Evolutionary conservation across 129 eudicot genomes (phyloP).

Genomic region (Tanacetum coccineum): DNA sequence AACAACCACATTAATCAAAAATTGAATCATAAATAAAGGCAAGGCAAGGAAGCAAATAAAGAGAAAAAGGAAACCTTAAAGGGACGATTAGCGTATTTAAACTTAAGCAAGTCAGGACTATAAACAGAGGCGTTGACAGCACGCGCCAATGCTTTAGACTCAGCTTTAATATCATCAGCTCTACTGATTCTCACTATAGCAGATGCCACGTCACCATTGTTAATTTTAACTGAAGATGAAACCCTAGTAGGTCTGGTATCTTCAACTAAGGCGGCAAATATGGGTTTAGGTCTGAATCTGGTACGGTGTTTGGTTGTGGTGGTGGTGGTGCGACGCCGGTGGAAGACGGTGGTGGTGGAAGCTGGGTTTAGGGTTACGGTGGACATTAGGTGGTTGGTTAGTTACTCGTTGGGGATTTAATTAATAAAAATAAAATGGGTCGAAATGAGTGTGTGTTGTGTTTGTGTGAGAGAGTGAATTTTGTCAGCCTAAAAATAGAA

Average conservation of each 20-base stretch:
- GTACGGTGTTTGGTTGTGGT: conserved; percentile 23
- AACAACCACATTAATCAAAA: conserved; percentile 8
- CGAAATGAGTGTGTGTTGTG: too few relatives aligned
- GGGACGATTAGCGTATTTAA: conserved; percentile 75
- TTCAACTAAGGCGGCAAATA: conserved; percentile 45
- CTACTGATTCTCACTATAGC: conserved; percentile 44
- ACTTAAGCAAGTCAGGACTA: conserved; percentile 54
- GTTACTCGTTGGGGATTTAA: conserved; percentile 3
- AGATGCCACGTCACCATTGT: conserved; percentile 16
- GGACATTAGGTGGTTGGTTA: conserved; percentile 13
- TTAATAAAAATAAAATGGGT: neutral
- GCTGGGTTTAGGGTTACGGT: conserved; percentile 20
- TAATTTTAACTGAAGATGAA: conserved; percentile 33
- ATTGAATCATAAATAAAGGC: too few relatives aligned
- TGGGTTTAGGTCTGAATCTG: conserved; percentile 17
- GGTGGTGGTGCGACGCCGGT: conserved; percentile 7
- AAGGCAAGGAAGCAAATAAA: too few relatives aligned
- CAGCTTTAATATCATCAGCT: conserved; percentile 89
- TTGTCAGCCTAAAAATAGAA: too few relatives aligned
- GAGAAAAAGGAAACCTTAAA: too few relatives aligned
- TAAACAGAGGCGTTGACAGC: conserved; percentile 72
- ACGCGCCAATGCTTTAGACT: conserved; percentile 78
- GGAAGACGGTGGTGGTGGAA: conserved; percentile 28
- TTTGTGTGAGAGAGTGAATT: too few relatives aligned
- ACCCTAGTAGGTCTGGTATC: conserved; percentile 53